A percentile compares a stretch with the other conserved stretches of the same genome.
phyloP scores from a whole-genome alignment of 2,329 filamentous ascomycete species.

The Colletotrichum noveboracense region DNA sequence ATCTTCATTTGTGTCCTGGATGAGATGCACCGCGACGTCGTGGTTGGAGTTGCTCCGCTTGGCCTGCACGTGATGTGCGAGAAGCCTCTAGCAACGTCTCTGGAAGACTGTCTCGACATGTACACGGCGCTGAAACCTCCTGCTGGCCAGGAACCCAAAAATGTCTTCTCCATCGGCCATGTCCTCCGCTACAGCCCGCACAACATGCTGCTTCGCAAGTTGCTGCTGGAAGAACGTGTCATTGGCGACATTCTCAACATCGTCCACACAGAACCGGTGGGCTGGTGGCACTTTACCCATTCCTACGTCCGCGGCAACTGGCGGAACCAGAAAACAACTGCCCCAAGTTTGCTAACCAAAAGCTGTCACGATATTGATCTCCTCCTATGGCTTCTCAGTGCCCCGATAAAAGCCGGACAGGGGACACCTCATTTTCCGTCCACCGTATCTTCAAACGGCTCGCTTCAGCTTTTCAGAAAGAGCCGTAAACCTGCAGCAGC shows the following conservation, averaged over 20 bases:
- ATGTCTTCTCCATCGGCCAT: conserved; percentile 89
- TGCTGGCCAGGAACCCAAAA: conserved; percentile 22
- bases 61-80: conserved; percentile 89
- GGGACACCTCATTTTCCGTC: conserved; percentile 73
- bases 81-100: conserved; percentile 85
- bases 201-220: conserved; percentile 81
- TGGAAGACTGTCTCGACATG: conserved; percentile 80
- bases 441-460: conserved; percentile 77
- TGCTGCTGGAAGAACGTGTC: conserved; percentile 75
- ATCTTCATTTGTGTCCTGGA: conserved; percentile 76
- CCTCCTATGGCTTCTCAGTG: conserved; percentile 87
- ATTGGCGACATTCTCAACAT: conserved; percentile 87
- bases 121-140: conserved; percentile 59
- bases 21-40: conserved; percentile 84
- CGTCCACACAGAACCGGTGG: conserved; percentile 92
- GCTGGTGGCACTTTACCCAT: conserved; percentile 95
- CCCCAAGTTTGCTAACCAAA: conserved; percentile 87
- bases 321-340: conserved; percentile 80
- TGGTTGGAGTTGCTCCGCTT: conserved; percentile 73
- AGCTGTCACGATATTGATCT: conserved; percentile 97
- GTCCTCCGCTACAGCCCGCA: conserved; percentile 93
- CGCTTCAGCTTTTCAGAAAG: conserved; percentile 78
- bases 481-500: conserved; percentile 78
- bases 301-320: conserved; percentile 94
- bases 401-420: conserved; percentile 58